Evolutionary conservation across 2,329 filamentous ascomycete species (phyloP), one percentile per base, ranked within the genome.

Genomic region (Ceratocystis eucalypticola): DNA sequence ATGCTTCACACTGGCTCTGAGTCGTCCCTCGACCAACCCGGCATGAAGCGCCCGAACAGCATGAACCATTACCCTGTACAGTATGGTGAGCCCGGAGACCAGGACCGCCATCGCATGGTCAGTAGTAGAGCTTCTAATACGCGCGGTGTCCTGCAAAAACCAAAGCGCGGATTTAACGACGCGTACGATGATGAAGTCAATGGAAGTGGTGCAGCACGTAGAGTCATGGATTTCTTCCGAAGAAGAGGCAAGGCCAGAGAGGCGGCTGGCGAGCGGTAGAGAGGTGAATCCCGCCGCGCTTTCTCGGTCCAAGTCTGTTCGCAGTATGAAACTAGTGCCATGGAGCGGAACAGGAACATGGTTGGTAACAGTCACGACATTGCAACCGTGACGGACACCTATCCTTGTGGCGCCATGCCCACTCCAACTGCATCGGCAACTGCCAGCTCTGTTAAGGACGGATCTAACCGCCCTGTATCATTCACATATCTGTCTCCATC

Each of bases 181-280:
- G 91, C 89, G 1, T 96, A 96, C 74, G 91, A 96, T 68, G 88
- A 90, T 70, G 82, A 84, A 62, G 80, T 80, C 65, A 84, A 86
- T 64, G 86, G 91, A 72, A 86, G 86, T 41, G 93, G 93, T 57
- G 89, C 91, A 2, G 91, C 92, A 15, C 88, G 92, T 74, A 86
- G 91, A 73, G 94, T 99, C 48, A 97, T 99, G 92, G 93, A 99
- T 77, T 96, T 97, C 76, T 99, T 99, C 80, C 83, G 94, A 71
- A 83, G 92, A 74, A 84, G 92, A 74, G 90, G 89, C 66, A 91
- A 88, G 77, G 89, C 87, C 22, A 68, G 67, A 66, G 67, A 68
- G 46, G 67, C 63, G 50, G 64, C 59, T 64, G 59, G 65, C 57
- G 62, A 66, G 64, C 68, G 66, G 67, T 65, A 68, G 67, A 66